Conservation (phyloP, 2,329 filamentous ascomycete species). For the Claviceps humidiphila region DNA sequence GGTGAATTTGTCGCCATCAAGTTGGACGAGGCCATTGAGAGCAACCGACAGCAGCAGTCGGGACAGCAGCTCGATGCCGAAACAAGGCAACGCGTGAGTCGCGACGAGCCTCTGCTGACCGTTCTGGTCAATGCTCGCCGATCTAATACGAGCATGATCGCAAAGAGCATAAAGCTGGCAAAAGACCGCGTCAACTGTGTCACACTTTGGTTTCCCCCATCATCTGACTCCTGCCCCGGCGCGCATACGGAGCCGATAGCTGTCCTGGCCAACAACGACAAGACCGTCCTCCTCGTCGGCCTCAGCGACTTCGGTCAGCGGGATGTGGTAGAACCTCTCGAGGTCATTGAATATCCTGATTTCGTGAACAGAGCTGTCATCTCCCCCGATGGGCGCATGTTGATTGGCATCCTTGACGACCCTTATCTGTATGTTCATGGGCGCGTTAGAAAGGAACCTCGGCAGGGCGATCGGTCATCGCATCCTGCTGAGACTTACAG, state of each 20-base stretch:
- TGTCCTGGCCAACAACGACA: conserved; percentile 81
- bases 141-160: conserved; percentile 31
- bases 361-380: conserved; percentile 91
- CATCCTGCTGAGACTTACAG: conserved; percentile 21
- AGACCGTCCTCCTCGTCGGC: conserved; percentile 72
- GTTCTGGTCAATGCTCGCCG: conserved; percentile 25
- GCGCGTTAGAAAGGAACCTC: conserved; percentile 27
- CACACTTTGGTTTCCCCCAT: conserved; percentile 47
- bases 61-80: conserved; percentile 12
- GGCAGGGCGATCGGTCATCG: conserved; percentile 12
- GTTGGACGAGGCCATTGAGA: conserved; percentile 30
- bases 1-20: conserved; percentile 78
- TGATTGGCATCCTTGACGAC: conserved; percentile 79
- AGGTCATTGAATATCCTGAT: conserved; percentile 62
- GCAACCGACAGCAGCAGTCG: conserved; percentile 12
- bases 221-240: conserved; percentile 14
- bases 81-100: conserved; percentile 15
- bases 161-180: conserved; percentile 41
- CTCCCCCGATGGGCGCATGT: conserved; percentile 69
- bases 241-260: conserved; percentile 46
- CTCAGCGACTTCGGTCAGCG: conserved; percentile 44
- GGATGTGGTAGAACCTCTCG: conserved; percentile 42
- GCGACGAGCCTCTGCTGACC: conserved; percentile 21
- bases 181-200: conserved; percentile 53
- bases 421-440: conserved; percentile 75